Base-by-base conservation (phyloP, 148 eudicot species). In the Oxyria digyna region DNA sequence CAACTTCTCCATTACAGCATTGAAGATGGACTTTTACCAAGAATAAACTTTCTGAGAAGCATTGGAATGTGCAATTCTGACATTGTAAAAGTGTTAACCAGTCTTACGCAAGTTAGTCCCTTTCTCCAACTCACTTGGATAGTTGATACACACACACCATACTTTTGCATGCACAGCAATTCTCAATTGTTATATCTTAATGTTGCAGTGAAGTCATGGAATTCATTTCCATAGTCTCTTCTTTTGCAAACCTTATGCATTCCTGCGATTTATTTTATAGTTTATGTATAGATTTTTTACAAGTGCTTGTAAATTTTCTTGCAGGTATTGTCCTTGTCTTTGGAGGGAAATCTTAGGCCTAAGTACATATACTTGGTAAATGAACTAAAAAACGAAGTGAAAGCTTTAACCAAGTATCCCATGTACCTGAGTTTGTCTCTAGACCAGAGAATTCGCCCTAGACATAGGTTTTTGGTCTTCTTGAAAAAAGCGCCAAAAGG, bases 1-100 rank as follows among this genome's bases (percentile, higher is more conserved):
- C 98, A 94, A 76, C 83, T 94, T 24, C 97, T 94, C 69, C 98
- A 90, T 72, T 94, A 94, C 81, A 90, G 98, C 81, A 88, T 94
- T 64, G 88, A 88, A 81, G 97, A 83, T 72, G 97, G 96, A 42
- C 76, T 94, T 50, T 81, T 79, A 26, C 98, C 97, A 1, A 80
- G 96, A 70, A 90, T 94, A 71, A 84, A 88, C 50, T 94, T 94
- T 81, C 76, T 94, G 41, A 84, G 98, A 78, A 90, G 97, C 78
- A 88, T 90, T 73, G 98, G 98, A 48, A 78, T 94, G 96, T 69
- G 76, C 45, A 83, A 90, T 78, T 74, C 89, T 26, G 97, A 88
- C 21, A 86, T 89, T 74, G 66, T 94, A 80, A 94, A 90, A 88
- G 82, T 94, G 31, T 74, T 80, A 75, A 94, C 98, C 49, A 90